Base-by-base conservation (phyloP, 1,284 basidiomycete genomes). In the Puccinia coronata region DNA sequence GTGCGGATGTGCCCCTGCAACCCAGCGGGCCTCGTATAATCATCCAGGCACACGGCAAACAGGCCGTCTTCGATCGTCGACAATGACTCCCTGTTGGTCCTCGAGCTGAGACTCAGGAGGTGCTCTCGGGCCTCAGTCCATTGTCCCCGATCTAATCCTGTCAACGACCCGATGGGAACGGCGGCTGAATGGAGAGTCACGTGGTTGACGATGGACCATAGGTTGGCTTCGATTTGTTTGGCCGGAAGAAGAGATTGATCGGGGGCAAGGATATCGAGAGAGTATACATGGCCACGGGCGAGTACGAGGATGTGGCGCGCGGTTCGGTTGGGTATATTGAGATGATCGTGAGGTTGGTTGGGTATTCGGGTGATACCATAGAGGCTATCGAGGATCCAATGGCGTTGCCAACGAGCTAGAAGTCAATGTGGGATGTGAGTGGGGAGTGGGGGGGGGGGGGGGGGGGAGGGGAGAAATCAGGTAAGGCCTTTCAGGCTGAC, bases 1-100 rank as follows among this genome's bases (percentile, higher is more conserved):
- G 92, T 91, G 84, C 91, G 90, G 23, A 97, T 89, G 84, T 96
- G 94, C 0, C 92, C 90, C 84, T 94, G 91, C 71, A 95, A 88
- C 69, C 67, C 77, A 84, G 74, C 88, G 87, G 84, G 53, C 28
- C 67, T 87, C 84, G 85, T 80, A 14, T 14, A 49, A 80, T 80
- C 84, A 82, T 90, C 89, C 67, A 90, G 87, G 47, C 87, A 88
- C 61, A 99, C 88, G 11, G 89, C 90, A 86, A 98, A 91, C 67
- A 95, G 87, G n/a, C 92, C 92, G 65, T 91, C 88, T 75, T 92
- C 90, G 84, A 96, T 91, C 20, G 88, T 88, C 80, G 89, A 87
- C 72, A 93, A 88, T 0, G 88, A 89, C 47, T 87, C 84, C 36
- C 88, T 88, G 87, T 97, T 98, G 28, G 84, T 83, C 0, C 91